Evolutionary conservation across 257 asterid genomes (phyloP).

Genomic region (Solanum habrochaites): DNA sequence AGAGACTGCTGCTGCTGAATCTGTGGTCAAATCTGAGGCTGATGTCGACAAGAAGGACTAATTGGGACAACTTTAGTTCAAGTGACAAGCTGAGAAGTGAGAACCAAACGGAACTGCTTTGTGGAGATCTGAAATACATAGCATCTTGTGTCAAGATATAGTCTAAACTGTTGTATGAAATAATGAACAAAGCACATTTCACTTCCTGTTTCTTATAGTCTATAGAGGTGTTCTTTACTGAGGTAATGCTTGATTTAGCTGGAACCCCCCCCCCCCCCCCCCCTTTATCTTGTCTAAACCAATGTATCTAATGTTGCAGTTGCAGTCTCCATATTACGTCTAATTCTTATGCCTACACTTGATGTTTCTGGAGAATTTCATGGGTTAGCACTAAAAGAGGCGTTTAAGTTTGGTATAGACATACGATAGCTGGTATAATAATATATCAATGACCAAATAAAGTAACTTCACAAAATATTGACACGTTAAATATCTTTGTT

Average conservation of each 20-base stretch:
- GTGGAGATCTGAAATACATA: not conserved
- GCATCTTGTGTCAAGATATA: not conserved
- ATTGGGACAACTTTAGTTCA: not conserved
- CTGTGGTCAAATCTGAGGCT: slow-evolving; percentile 15
- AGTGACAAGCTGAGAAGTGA: not conserved
- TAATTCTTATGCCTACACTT: not conserved
- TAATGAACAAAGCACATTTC: not conserved
- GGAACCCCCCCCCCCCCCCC: too few relatives aligned
- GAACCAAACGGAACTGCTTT: not conserved
- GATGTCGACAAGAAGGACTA: slow-evolving; percentile 31
- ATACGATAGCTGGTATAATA: not conserved
- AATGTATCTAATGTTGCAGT: not conserved
- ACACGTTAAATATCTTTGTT: too few relatives aligned
- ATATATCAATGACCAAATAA: too few relatives aligned
- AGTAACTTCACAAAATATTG: not conserved
- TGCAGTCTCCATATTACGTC: not conserved
- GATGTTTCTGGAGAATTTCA: not conserved
- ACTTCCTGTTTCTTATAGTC: not conserved
- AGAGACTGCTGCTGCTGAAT: slow-evolving; percentile 9
- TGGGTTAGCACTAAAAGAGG: not conserved
- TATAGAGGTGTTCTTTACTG: not conserved
- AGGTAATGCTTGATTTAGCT: not conserved
- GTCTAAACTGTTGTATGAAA: not conserved
- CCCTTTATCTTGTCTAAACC: not conserved
- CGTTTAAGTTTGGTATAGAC: not conserved